A percentile compares a stretch with the other conserved stretches of the same genome.
phyloP scores from a whole-genome alignment of 768 basidiomycete species.

The Panellus pusillus region DNA sequence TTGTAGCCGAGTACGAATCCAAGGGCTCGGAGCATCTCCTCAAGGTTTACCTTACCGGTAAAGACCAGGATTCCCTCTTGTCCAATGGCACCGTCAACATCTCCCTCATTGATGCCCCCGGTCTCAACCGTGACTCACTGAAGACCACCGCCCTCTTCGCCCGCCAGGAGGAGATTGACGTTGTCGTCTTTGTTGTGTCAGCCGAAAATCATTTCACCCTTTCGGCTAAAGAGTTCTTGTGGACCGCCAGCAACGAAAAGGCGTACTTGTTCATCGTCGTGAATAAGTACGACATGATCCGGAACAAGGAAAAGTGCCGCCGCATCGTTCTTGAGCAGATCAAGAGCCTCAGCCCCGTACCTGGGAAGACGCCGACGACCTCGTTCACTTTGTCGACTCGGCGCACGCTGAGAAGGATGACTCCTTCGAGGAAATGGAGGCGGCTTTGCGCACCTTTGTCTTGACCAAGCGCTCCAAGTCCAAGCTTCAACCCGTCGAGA shows the following conservation, averaged over 20 bases:
- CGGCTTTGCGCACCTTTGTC: constrained; percentile 89
- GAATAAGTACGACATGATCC: constrained; percentile 96
- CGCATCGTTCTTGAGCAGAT: constrained; percentile 91
- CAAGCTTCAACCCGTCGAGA: constrained; percentile 90
- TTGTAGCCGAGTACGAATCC: constrained; percentile 71
- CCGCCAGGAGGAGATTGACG: constrained; percentile 97
- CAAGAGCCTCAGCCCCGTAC: constrained; percentile 90
- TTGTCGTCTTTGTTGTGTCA: constrained; percentile 96
- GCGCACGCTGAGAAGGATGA: constrained; percentile 54
- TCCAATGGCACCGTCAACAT: constrained; percentile 97
- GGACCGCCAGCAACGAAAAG: constrained; percentile 93
- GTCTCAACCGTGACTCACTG: constrained; percentile 91
- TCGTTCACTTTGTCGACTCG: constrained; percentile 98
- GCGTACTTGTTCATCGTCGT: constrained; percentile 98
- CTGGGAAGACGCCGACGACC: constrained; percentile 85
- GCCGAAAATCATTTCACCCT: constrained; percentile 99
- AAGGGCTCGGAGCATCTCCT: constrained; percentile 64
- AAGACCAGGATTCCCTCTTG: constrained; percentile 76
- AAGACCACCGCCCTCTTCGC: constrained; percentile 96
- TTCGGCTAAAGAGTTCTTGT: constrained; percentile 92
- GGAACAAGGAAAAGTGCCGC: constrained; percentile 91
- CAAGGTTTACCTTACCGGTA: constrained; percentile 88
- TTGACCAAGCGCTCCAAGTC: constrained; percentile 95
- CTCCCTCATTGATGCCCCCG: constrained; percentile 97
- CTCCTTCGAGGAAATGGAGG: constrained; percentile 87